Percentiles rank a stretch among this genome's conserved stretches.
phyloP scores from a whole-genome alignment of 768 basidiomycete species.

The Guyanaporus albipodus region DNA sequence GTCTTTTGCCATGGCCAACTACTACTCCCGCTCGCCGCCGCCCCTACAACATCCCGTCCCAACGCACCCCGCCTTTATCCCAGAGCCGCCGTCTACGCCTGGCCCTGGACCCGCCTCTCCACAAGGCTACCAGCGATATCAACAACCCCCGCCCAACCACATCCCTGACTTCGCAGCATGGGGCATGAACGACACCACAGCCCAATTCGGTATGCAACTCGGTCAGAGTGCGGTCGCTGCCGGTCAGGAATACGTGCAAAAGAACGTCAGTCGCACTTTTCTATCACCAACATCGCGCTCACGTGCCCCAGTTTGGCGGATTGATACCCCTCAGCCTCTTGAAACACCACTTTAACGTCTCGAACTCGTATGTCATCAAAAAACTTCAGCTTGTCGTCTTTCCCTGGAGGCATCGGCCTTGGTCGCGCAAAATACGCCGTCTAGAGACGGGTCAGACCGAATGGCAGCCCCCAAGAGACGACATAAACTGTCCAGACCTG shows the following conservation, averaged over 20 bases:
- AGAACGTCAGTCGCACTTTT: conserved; percentile 60
- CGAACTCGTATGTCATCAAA: conserved; percentile 89
- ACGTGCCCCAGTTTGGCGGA: conserved; percentile 60
- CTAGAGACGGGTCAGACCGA: conserved; percentile 63
- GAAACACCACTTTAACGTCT: conserved; percentile 94
- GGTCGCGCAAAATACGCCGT: conserved; percentile 67
- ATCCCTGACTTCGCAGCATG: conserved; percentile 57
- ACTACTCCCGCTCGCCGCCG: conserved; percentile 59
- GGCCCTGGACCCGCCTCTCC: conserved; percentile 67
- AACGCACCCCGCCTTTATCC: conserved; percentile 82
- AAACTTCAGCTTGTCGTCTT: conserved; percentile 89
- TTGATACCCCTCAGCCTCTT: conserved; percentile 72
- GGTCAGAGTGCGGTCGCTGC: conserved; percentile 89
- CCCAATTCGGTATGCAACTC: conserved; percentile 94
- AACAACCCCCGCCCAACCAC: conserved; percentile 35
- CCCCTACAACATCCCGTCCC: conserved; percentile 86
- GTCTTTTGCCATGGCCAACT: conserved; percentile 30
- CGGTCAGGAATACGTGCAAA: conserved; percentile 93
- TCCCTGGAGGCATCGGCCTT: conserved; percentile 90
- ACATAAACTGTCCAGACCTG: conserved; percentile 93
- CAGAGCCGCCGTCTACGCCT: conserved; percentile 72
- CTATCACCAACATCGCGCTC: conserved; percentile 2
- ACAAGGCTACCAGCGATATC: conserved; percentile 40
- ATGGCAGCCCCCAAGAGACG: conserved; percentile 87
- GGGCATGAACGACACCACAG: conserved; percentile 90